Base-by-base conservation (phyloP, 805 yeast genomes). In the Wickerhamiella cacticola region DNA sequence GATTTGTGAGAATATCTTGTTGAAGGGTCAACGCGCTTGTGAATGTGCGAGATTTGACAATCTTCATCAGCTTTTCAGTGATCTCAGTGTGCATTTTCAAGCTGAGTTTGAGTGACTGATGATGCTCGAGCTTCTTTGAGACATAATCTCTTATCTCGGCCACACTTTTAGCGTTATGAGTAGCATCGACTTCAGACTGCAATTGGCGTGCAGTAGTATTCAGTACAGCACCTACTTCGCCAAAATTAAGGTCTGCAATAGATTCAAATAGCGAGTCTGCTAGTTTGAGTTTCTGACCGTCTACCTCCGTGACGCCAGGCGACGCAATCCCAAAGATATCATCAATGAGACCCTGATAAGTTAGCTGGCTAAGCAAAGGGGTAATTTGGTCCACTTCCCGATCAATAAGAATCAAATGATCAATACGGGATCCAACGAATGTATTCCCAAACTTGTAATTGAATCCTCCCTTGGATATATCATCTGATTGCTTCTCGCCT, bases 311-410 rank as follows among this genome's bases (percentile, higher is more conserved):
- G 33, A 66, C 65, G 22, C 65, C 62, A 3, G 63, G 55, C 29
- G 57, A 58, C 1, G 60, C 48, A 5, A 80, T 65, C 3, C 74
- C 76, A 54, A 77, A 70, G 10, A 77, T 60, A 55, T 88, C 96
- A 60, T 83, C 88, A 18, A 87, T 67, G 13, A 92, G 67, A 0
- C 97, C 98, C 15, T 75, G 69, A 60, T 88, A 89, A 1, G 86
- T 82, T 55, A 88, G 64, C 56, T 88, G 96, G 22, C 79, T 76
- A 48, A 86, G 64, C 9, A 85, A 57, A 1, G 86, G 80, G 1
- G 94, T 76, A 3, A 82, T 62, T 38, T 75, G 71, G 63, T 89
- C 98, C 24, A 80, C 61, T 46, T 79, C 75, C 42, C 98, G 68
- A 59, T 89, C 97, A 18, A 89, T 58, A 1, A 88, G 79, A 5